Base-by-base conservation (phyloP, 1,139 yeast species). In the Yarrowia galli region DNA sequence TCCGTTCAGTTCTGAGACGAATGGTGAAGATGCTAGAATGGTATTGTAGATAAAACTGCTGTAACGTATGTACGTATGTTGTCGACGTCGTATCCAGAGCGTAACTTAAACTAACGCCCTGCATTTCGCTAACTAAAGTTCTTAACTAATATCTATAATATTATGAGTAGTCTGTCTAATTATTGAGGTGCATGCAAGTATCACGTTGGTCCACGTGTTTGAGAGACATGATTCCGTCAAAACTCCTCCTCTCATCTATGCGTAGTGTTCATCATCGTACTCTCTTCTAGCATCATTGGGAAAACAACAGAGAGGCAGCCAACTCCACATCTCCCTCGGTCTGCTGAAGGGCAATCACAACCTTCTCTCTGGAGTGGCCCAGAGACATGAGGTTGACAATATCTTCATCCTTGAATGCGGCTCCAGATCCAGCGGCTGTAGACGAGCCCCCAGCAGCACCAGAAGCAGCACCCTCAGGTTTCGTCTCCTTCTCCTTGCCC, bases 241-340 rank as follows among this genome's bases (percentile, higher is more conserved):
- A n/a, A n/a, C n/a, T n/a, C n/a, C n/a, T n/a, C n/a, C n/a, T n/a
- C n/a, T n/a, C n/a, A n/a, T n/a, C n/a, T n/a, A n/a, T n/a, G n/a
- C n/a, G n/a, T n/a, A n/a, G n/a, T n/a, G n/a, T n/a, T n/a, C n/a
- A n/a, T 28, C 32, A 28, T 28, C 32, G 38, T 35, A 35, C 38
- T 35, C 38, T 6, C 38, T 3, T 35, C 38, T 10, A 7, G 13
- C 15, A 3, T 36, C n/a, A 54, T 49, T 73, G 78, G 63, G 79
- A 83, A 70, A 91, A 91, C 67, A 92, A 79, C 56, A 89, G 74
- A 0, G 96, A 87, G 0, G 97, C 98, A 0, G 98, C 98, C 72
- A 88, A 74, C 67, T 93, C 98, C 0, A 89, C 85, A 74, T 92
- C 89, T 2, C 97, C 97, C 38, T 83, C 81, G 1, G 96, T 85